A percentile compares a stretch with the other conserved stretches of the same genome.
Evolutionary conservation across 2,329 filamentous ascomycete species (phyloP).

Genomic region (Chaetothyriales sp.): DNA sequence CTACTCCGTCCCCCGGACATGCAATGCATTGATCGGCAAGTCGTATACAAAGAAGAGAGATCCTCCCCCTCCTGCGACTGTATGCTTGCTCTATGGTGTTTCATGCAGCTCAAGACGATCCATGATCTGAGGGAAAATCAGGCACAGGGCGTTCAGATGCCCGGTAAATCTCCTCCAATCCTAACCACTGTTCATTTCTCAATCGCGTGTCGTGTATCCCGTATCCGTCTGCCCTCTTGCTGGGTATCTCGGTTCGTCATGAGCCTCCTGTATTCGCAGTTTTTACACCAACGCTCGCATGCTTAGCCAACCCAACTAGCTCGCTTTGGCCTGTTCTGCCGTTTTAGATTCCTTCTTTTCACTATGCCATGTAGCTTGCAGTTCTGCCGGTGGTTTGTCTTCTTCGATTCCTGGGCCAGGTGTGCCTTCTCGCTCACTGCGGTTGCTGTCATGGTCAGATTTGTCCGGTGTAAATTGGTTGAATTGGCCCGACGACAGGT

Average conservation of each 20-base stretch:
- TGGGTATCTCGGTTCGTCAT: constrained; percentile 12
- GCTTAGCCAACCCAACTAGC: not conserved
- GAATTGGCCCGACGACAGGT: constrained; percentile 68
- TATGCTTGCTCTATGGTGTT: not conserved
- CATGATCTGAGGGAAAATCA: not conserved
- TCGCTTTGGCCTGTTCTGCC: not conserved
- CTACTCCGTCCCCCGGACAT: not conserved
- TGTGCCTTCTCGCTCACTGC: constrained; percentile 36
- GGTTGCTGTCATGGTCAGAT: constrained; percentile 18
- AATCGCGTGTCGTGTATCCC: not conserved
- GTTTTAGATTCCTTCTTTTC: not conserved
- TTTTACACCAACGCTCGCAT: not conserved
- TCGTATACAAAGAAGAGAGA: not conserved
- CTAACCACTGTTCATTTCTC: not conserved
- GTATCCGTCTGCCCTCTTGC: not conserved
- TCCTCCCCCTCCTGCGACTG: too few relatives aligned
- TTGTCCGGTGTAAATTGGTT: constrained; percentile 44
- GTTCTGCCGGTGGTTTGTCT: constrained; percentile 1
- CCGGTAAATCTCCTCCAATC: not conserved
- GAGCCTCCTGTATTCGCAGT: not conserved
- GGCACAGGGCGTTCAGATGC: not conserved
- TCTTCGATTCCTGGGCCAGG: constrained; percentile 29
- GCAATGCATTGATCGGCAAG: not conserved
- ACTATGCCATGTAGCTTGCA: not conserved
- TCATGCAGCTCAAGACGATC: not conserved